Evolutionary conservation across 208 protist species (phyloP), one percentile per base, ranked within the genome.

Genomic region (Trypanosoma brucei): DNA sequence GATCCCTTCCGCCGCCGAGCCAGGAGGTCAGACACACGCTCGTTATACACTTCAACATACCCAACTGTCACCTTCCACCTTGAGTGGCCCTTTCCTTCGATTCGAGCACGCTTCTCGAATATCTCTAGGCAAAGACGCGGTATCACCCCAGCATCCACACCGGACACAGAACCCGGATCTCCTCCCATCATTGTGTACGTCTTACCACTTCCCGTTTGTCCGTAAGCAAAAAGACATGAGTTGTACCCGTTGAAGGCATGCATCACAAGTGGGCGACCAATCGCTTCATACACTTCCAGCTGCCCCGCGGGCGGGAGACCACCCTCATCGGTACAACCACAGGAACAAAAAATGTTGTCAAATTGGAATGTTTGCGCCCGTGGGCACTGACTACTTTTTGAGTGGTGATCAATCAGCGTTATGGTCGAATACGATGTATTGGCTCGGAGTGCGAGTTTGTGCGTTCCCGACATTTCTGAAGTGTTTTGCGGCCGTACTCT

Each of bases 11-110:
- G 65, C 2, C 53, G 50, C 44, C 46, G 39, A 37, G 65, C 61
- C 6, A 97, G 68, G 35, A 97, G 72, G 62, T 94, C 87, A 8
- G 70, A 75, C 35, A 95, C 88, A 55, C 83, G 78, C 62, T 95
- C 90, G 59, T 86, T 91, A 78, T 96, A 97, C 49, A 96, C 88
- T 72, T 95, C 89, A 14, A 92, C 56, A 52, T 93, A 94, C 53
- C 75, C 84, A 33, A 83, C 62, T 71, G 88, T 76, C 5, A 92
- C 86, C n/a, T 53, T 79, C 60, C 70, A 81, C 39, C 74, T 76
- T 8, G 54, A 69, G 33, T 62, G 65, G 11, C 54, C 57, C 53
- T 72, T 58, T 14, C 55, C 37, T 59, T 72, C 59, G 22, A 65
- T 58, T 2, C 42, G 48, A 7, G 14, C 59, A 55, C 22, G 55